Evolutionary conservation across 2,329 filamentous ascomycete species (phyloP).

Genomic region (Colletotrichum lupini): DNA sequence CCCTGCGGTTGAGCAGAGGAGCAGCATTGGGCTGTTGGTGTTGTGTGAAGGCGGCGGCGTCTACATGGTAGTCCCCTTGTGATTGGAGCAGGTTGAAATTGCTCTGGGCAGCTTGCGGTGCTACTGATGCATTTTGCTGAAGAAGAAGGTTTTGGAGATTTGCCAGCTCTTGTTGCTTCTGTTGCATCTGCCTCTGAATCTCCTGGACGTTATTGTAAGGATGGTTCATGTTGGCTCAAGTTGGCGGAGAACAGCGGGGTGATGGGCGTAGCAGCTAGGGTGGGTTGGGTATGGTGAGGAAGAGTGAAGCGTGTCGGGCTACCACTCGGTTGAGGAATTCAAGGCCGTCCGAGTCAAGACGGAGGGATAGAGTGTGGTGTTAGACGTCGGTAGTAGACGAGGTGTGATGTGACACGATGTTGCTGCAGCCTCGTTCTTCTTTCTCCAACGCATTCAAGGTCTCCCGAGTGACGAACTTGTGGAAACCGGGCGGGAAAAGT

Average conservation of each 20-base stretch:
- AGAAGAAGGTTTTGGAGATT: slow-evolving; percentile 23
- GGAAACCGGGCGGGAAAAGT: slow-evolving; percentile 15
- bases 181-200: slow-evolving; percentile 32
- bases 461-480: slow-evolving; percentile 17
- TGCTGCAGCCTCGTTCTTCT: slow-evolving; percentile 34
- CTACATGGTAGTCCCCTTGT: slow-evolving; percentile 31
- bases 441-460: slow-evolving; percentile 21
- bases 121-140: slow-evolving; percentile 14
- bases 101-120: slow-evolving; percentile 12
- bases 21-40: slow-evolving; percentile 23
- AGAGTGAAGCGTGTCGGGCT: slow-evolving; percentile 13
- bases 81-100: slow-evolving; percentile 14
- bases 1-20: slow-evolving; percentile 8
- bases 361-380: background rate
- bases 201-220: slow-evolving; percentile 23
- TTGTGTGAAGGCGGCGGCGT: slow-evolving; percentile 17
- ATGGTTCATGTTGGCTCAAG: slow-evolving; percentile 34
- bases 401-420: slow-evolving; percentile 7
- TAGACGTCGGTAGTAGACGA: background rate
- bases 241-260: slow-evolving; percentile 18
- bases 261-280: slow-evolving; percentile 1
- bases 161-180: slow-evolving; percentile 35
- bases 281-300: background rate
- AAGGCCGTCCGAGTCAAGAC: slow-evolving; percentile 16
- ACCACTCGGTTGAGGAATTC: background rate